These are phyloP conservation scores for Striga asiatica DNA, from an alignment of 257 asterid species.

Conservation along the genomic window DNA sequence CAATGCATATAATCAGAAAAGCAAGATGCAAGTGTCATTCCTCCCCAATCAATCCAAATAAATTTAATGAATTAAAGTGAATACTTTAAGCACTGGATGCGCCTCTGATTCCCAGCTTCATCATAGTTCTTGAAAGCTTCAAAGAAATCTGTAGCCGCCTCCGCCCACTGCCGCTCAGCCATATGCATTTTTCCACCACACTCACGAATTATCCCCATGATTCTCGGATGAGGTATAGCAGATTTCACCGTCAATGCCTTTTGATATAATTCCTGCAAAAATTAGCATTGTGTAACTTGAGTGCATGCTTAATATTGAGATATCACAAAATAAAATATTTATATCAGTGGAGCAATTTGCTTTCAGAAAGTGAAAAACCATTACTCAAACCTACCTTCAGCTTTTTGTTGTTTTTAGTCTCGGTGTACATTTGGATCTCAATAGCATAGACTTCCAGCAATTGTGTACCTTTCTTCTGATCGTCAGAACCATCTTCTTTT, in stretches of 20 bases:
- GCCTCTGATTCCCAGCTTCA: conserved; percentile 97
- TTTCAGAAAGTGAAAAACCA: conserved; percentile 4
- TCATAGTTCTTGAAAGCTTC: conserved; percentile 97
- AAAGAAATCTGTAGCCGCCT: conserved; percentile 95
- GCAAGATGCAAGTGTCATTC: neutral
- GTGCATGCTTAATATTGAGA: conserved; percentile 1
- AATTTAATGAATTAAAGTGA: conserved; percentile 9
- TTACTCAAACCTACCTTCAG: conserved; percentile 55
- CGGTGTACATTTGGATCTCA: conserved; percentile 97
- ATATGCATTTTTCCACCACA: conserved; percentile 99
- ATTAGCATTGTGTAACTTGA: conserved; percentile 8
- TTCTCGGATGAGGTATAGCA: conserved; percentile 98
- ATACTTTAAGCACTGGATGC: conserved; percentile 94
- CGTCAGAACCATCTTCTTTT: conserved; percentile 96
- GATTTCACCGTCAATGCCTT: conserved; percentile 91
- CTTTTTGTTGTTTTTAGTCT: conserved; percentile 93
- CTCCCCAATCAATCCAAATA: conserved; percentile 1
- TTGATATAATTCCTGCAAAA: conserved; percentile 70
- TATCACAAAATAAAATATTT: neutral
- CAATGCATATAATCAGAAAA: neutral
- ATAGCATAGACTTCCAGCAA: conserved; percentile 93
- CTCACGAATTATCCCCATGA: conserved; percentile 97
- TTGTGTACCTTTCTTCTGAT: conserved; percentile 97
- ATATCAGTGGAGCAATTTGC: neutral
- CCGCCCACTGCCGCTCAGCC: conserved; percentile 97